These are phyloP conservation scores for Zoysia matrella DNA, from an alignment of 202 grass and related monocot species.

Conservation along the genomic window DNA sequence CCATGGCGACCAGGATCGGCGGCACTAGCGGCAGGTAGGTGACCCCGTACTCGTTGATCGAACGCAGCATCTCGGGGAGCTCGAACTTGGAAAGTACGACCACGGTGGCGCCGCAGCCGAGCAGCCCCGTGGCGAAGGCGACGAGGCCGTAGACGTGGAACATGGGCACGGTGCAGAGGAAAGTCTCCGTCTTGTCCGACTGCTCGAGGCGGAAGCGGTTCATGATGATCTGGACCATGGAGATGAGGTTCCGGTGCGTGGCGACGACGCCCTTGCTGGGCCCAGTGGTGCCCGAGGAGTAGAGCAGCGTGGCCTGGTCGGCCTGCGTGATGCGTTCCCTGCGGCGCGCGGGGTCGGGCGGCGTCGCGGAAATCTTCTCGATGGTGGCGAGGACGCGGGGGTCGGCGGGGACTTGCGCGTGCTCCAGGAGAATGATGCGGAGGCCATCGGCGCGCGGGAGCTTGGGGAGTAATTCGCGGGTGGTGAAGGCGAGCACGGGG, in stretches of 20 bases:
- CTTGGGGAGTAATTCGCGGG: conserved; percentile 37
- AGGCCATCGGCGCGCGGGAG: too few relatives aligned
- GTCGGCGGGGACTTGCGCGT: neutral
- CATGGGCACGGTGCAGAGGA: too few relatives aligned
- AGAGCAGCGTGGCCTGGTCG: conserved; percentile 88
- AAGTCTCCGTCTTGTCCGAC: too few relatives aligned
- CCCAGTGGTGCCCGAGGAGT: conserved; percentile 66
- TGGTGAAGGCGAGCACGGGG: conserved; percentile 81
- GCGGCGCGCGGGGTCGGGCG: conserved; percentile 45
- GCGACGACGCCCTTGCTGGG: too few relatives aligned
- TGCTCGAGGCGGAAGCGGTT: too few relatives aligned
- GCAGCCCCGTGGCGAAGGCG: conserved; percentile 85
- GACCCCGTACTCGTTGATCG: conserved; percentile 38
- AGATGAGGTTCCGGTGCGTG: too few relatives aligned
- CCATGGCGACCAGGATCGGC: too few relatives aligned
- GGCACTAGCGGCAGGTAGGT: too few relatives aligned
- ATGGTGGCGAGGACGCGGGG: conserved; percentile 69
- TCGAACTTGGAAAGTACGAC: conserved; percentile 91
- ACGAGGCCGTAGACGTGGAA: conserved; percentile 65
- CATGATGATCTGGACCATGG: too few relatives aligned
- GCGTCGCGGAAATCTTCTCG: conserved; percentile 61
- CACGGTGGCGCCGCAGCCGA: conserved; percentile 86
- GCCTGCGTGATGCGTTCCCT: conserved; percentile 62
- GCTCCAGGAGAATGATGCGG: conserved; percentile 74
- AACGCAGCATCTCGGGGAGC: conserved; percentile 77